Evolutionary conservation across 495 filamentous ascomycete species (phyloP).

Genomic region (Pyrenula aspistea): DNA sequence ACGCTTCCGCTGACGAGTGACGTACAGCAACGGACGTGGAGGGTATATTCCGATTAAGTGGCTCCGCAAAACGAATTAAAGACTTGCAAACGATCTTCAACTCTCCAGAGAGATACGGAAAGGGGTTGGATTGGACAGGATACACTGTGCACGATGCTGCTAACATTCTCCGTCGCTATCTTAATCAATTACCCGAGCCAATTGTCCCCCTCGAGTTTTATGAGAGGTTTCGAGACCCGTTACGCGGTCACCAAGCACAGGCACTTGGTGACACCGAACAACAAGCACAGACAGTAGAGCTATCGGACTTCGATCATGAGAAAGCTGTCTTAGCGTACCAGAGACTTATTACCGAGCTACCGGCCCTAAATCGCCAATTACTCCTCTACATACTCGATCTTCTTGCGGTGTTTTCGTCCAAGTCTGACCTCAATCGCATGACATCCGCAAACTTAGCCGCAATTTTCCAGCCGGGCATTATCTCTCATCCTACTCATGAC

Average conservation of each 20-base stretch:
- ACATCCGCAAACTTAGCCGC: constrained; percentile 88
- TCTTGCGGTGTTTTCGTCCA: constrained; percentile 95
- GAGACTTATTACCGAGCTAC: constrained; percentile 79
- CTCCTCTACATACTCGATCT: constrained; percentile 95
- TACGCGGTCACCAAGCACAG: constrained; percentile 65
- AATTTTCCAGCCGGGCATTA: constrained; percentile 93
- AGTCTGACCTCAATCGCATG: constrained; percentile 95
- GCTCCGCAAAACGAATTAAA: constrained; percentile 96
- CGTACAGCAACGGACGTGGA: constrained; percentile 80
- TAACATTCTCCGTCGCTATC: constrained; percentile 87
- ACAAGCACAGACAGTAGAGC: constrained; percentile 31
- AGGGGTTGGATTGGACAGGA: constrained; percentile 91
- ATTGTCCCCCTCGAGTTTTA: constrained; percentile 95
- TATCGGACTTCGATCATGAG: constrained; percentile 55
- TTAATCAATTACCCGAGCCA: constrained; percentile 88
- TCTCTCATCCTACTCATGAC: constrained; percentile 87
- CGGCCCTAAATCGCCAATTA: constrained; percentile 86
- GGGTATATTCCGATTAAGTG: constrained; percentile 92
- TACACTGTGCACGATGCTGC: constrained; percentile 99
- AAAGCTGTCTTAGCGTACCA: constrained; percentile 77
- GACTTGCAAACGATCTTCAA: constrained; percentile 86
- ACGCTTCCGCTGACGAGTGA: background rate
- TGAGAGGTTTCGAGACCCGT: constrained; percentile 74
- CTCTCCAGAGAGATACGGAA: constrained; percentile 91
- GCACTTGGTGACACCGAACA: constrained; percentile 52